Conservation (phyloP, 2,329 filamentous ascomycete genomes). For the Simplicillium aogashimaense region DNA sequence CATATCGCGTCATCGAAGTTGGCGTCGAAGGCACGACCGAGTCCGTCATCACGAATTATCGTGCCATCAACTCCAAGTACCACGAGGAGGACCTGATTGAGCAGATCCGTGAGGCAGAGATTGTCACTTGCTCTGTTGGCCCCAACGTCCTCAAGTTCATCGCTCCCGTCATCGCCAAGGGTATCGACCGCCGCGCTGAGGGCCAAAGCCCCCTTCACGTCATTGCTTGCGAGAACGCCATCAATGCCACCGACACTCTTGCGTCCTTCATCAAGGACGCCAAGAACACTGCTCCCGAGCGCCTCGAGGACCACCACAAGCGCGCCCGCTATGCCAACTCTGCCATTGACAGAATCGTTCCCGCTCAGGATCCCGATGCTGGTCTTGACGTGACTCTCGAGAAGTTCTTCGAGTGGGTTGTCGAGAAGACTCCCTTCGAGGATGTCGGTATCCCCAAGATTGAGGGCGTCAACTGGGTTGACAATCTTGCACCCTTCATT, state of each 20-base stretch:
- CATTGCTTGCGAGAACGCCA: conserved; percentile 97
- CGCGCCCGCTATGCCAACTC: conserved; percentile 93
- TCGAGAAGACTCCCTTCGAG: conserved; percentile 78
- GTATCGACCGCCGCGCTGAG: conserved; percentile 66
- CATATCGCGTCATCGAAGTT: conserved; percentile 90
- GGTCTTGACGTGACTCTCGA: conserved; percentile 91
- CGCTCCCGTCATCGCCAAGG: conserved; percentile 90
- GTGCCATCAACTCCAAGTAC: conserved; percentile 89
- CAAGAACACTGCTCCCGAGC: conserved; percentile 58
- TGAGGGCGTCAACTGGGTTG: conserved; percentile 85
- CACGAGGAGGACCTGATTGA: conserved; percentile 72
- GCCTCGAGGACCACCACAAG: conserved; percentile 56
- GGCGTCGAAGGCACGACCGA: conserved; percentile 71
- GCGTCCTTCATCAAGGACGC: conserved; percentile 69
- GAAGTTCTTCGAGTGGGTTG: conserved; percentile 99
- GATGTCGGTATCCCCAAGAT: conserved; percentile 58
- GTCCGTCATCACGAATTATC: conserved; percentile 88
- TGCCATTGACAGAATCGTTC: conserved; percentile 96
- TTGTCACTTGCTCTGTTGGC: conserved; percentile 94
- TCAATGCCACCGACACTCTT: conserved; percentile 84
- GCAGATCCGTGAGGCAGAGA: conserved; percentile 77
- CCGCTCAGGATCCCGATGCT: conserved; percentile 69
- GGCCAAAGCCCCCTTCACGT: conserved; percentile 65
- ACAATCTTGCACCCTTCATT: conserved; percentile 86
- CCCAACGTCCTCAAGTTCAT: conserved; percentile 96